Base-by-base conservation (phyloP, 2,329 filamentous ascomycete species). In the Delphinella strobiligena region DNA sequence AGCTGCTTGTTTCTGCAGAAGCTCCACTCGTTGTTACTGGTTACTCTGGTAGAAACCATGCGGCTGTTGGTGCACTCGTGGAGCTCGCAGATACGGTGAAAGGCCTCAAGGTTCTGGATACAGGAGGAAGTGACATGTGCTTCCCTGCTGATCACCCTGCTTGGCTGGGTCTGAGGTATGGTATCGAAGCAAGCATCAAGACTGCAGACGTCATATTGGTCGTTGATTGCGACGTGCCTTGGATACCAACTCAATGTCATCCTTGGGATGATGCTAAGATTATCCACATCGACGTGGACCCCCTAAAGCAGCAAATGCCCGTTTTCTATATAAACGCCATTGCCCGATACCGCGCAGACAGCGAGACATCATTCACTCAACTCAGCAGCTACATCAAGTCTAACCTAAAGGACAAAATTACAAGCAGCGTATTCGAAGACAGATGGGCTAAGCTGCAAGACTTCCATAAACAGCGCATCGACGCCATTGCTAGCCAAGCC, bases 151-250 rank as follows among this genome's bases (percentile, higher is more conserved):
- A 80, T 39, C 81, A 87, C 50, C 75, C 63, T 3, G 66, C 58
- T 5, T 70, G 67, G 66, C 58, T 70, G 2, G 64, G 88, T 2
- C 58, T 91, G 37, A 71, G 78, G 32, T 93, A 79, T 50, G 85
- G 85, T 3, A 69, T 74, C 2, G 82, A 93, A 37, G 75, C 83
- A 2, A 68, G 70, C 31, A 83, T 94, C 54, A 72, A 69, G 43
- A 75, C 75, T 0, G 85, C 88, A 0, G 89, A 95, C 56, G 74
- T 86, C 9, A 93, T 95, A 43, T 49, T 95, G 1, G 80, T 94
- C 2, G 55, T 93, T 17, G 82, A 95, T 59, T 93, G 86, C 47
- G 88, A 95, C 54, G 86, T 94, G 0, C 88, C 88, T 0, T 95
- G 87, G 86, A 87, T 95, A 40, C 78, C 80, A n/a, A 91, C 85